A percentile compares a stretch with the other conserved stretches of the same genome.
phyloP scores from a whole-genome alignment of 345 rosid genomes.

The Lumnitzera racemosa region DNA sequence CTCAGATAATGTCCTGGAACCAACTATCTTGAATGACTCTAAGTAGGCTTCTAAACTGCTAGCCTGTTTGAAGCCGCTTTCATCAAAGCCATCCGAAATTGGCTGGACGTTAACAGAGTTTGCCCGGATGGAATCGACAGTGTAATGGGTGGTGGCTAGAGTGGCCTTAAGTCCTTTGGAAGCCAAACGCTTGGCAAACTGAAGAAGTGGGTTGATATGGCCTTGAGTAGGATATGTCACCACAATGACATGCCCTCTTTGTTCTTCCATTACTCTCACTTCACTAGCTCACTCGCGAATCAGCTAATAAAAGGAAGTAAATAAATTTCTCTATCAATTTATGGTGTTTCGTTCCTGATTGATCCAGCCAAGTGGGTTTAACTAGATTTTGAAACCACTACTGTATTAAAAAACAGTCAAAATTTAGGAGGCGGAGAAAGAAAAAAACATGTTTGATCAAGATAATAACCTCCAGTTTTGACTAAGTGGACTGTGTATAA shows the following conservation, averaged over 20 bases:
- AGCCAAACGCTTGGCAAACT: conserved; percentile 61
- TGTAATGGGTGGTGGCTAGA: conserved; percentile 59
- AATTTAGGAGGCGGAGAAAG: too few relatives aligned
- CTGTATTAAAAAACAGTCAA: too few relatives aligned
- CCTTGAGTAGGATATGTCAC: conserved; percentile 79
- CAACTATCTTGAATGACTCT: conserved; percentile 28
- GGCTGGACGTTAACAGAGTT: conserved; percentile 38
- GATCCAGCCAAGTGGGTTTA: too few relatives aligned
- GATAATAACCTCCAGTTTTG: too few relatives aligned
- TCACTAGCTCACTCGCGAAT: conserved; percentile 12
- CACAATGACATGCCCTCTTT: conserved; percentile 35
- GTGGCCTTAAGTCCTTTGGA: conserved; percentile 62
- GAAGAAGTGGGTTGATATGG: conserved; percentile 74
- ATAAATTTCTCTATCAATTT: too few relatives aligned
- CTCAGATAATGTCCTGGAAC: conserved; percentile 34
- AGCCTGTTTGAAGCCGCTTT: conserved; percentile 39
- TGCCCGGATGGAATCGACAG: conserved; percentile 31
- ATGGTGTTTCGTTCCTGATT: conserved; percentile 2
- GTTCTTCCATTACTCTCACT: conserved; percentile 9
- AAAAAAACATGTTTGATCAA: too few relatives aligned
- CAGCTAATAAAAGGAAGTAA: not conserved
- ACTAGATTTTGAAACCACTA: not conserved
- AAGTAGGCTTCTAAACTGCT: conserved; percentile 26
- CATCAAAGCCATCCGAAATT: conserved; percentile 73
- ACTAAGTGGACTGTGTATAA: too few relatives aligned